A percentile compares a stretch with the other conserved stretches of the same genome.
Evolutionary conservation across 2,329 filamentous ascomycete species (phyloP).

Genomic region (Arthrobotrys sinensis): DNA sequence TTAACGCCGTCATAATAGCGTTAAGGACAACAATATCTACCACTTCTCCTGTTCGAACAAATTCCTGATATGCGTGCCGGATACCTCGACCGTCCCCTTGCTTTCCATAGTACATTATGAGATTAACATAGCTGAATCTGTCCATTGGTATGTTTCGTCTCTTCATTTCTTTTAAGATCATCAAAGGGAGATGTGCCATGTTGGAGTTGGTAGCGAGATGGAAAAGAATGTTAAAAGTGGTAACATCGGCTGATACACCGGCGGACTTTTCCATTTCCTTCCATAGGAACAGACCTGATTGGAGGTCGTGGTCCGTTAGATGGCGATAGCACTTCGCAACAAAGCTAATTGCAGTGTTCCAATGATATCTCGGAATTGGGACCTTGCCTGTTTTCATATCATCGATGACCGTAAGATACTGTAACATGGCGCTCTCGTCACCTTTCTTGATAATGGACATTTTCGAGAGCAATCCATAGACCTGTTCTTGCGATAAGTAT

Average conservation of each 20-base stretch:
- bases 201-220: constrained; percentile 88
- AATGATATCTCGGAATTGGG: constrained; percentile 78
- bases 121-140: constrained; percentile 83
- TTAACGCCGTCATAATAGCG: constrained; percentile 83
- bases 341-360: constrained; percentile 87
- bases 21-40: constrained; percentile 91
- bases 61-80: constrained; percentile 82
- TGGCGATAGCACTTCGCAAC: constrained; percentile 79
- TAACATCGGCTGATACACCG: constrained; percentile 76
- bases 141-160: constrained; percentile 78
- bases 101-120: constrained; percentile 88
- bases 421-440: constrained; percentile 77
- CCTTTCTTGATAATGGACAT: constrained; percentile 77
- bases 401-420: constrained; percentile 85
- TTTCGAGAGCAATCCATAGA: constrained; percentile 77
- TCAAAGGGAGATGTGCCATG: constrained; percentile 86
- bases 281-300: constrained; percentile 84
- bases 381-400: constrained; percentile 85
- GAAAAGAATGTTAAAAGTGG: constrained; percentile 96
- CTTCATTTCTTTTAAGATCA: constrained; percentile 86
- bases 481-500: constrained; percentile 71
- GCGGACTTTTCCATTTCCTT: constrained; percentile 86
- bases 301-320: constrained; percentile 74
- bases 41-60: constrained; percentile 87
- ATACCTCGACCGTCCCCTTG: constrained; percentile 81